These are phyloP conservation scores for Trypanosoma congolense DNA, from an alignment of 208 protist genomes.

Conservation along the genomic window DNA sequence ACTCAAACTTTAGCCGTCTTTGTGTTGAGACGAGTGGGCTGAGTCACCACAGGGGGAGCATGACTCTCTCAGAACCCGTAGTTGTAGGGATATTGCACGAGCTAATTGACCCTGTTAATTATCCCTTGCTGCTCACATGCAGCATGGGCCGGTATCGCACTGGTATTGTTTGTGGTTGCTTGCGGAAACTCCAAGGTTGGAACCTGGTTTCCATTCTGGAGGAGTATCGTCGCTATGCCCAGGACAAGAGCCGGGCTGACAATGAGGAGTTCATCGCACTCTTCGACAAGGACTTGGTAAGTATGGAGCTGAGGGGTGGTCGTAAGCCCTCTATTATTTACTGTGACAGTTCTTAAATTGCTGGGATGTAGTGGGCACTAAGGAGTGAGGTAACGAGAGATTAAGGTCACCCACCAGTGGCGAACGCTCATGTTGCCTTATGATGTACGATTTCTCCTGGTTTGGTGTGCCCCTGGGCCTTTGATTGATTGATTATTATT, in stretches of 20 bases:
- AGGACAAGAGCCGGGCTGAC: slow-evolving; percentile 88
- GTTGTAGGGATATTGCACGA: slow-evolving; percentile 92
- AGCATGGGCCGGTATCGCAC: slow-evolving; percentile 95
- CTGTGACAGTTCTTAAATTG: neutral
- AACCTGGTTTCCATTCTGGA: slow-evolving; percentile 97
- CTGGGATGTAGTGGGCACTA: neutral
- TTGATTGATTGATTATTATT: too few relatives aligned
- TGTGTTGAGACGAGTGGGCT: slow-evolving; percentile 19
- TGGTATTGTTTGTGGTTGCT: slow-evolving; percentile 96
- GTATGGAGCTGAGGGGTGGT: slow-evolving; percentile 49
- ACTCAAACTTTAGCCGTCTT: slow-evolving; percentile 13
- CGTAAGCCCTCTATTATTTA: slow-evolving; percentile 73
- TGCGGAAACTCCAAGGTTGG: slow-evolving; percentile 97
- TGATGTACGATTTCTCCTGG: too few relatives aligned
- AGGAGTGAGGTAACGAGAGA: neutral
- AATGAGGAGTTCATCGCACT: slow-evolving; percentile 99
- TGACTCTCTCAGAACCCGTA: slow-evolving; percentile 82
- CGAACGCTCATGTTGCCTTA: too few relatives aligned
- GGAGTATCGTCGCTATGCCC: slow-evolving; percentile 96
- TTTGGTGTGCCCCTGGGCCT: too few relatives aligned
- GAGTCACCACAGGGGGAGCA: slow-evolving; percentile 28
- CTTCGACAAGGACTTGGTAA: slow-evolving; percentile 98
- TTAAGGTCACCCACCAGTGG: neutral
- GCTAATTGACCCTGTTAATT: slow-evolving; percentile 92
- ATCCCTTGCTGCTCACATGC: slow-evolving; percentile 96